Evolutionary conservation across 2,329 filamentous ascomycete species (phyloP).

Genomic region (Lomentospora prolificans): DNA sequence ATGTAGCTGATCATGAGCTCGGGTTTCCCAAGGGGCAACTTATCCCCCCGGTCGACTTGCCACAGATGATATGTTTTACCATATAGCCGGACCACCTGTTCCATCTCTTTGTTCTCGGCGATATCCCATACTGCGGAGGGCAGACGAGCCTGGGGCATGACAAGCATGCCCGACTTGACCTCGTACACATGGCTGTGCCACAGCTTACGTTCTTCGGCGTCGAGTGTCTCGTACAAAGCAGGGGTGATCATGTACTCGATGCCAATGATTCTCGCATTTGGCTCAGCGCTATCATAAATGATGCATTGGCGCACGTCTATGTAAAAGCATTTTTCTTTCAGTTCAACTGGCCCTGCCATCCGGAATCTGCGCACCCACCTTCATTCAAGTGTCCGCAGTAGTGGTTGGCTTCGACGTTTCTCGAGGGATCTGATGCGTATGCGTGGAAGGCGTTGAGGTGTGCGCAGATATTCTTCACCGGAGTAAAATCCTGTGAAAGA

Average conservation of each 20-base stretch:
- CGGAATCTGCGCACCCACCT: no score
- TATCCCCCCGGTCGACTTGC: constrained; percentile 69
- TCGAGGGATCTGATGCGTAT: constrained; percentile 62
- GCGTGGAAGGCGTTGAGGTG: constrained; percentile 83
- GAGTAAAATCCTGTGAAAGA: constrained; percentile 49
- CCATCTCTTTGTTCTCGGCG: constrained; percentile 74
- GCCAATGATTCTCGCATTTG: constrained; percentile 65
- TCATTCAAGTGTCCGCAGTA: constrained; percentile 67
- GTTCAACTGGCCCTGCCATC: no score
- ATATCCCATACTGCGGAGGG: constrained; percentile 59
- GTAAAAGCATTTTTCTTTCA: background rate
- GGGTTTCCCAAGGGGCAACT: constrained; percentile 40
- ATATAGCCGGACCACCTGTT: constrained; percentile 62
- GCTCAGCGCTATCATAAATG: constrained; percentile 63
- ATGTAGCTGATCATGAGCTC: constrained; percentile 46
- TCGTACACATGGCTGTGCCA: constrained; percentile 75
- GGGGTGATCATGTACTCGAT: constrained; percentile 82
- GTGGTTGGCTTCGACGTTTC: constrained; percentile 69
- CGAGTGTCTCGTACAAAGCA: constrained; percentile 55
- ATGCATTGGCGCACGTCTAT: constrained; percentile 73
- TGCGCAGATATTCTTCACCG: constrained; percentile 66
- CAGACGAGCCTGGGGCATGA: constrained; percentile 57
- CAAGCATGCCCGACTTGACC: constrained; percentile 69
- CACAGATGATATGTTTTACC: constrained; percentile 82
- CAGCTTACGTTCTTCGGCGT: constrained; percentile 56